Evolutionary conservation across 2,329 filamentous ascomycete genomes (phyloP), one percentile per base, ranked within the genome.

Genomic region (Botryotinia calthae): DNA sequence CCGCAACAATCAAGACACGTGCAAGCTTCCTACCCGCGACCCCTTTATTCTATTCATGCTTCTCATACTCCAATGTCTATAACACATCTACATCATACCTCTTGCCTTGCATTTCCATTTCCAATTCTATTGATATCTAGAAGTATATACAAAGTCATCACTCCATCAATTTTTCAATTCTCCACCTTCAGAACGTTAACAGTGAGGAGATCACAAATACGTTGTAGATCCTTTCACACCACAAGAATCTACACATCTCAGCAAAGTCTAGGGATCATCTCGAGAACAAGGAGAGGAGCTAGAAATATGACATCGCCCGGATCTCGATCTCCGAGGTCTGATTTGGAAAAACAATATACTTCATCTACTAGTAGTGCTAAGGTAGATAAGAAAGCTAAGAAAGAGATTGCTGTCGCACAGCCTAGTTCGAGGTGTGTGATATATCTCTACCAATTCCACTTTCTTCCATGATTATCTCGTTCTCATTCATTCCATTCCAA

Each of bases 361-460:
- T 79, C 79, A 14, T 78, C 79, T 14, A 72, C 73, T 25, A 72
- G 64, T 16, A 73, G 64, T 34, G 72, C 73, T 18, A 66, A 54
- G 12, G 22, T 34, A 40, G 64, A 66, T 22, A 51, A 16, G 16
- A 54, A 28, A 42, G 25, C 70, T 1, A 81, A 78, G 72, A 81
- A 78, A 59, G 71, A 76, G 6, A 74, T 80, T 34, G 76, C 80
- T n/a, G 81, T 82, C 31, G 88, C 91, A 4, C 84, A 88, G 69
- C 91, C 91, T 2, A 93, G 90, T 80, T 87, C 90, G 20, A 90
- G 87, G 88, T 88, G 81, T 72, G 31, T 51, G 48, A 67, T 20
- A 28, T 25, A 73, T 37, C 5, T 61, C 40, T 7, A 4, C 42
- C 2, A 9, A 12, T 28, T 25, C 1, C 25, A 54, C 25, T 28